Percentiles rank a stretch among this genome's conserved stretches.
These are phyloP conservation scores for Aureobasidium sp. DNA, from an alignment of 2,329 filamentous ascomycete species.

Conservation along the genomic window DNA sequence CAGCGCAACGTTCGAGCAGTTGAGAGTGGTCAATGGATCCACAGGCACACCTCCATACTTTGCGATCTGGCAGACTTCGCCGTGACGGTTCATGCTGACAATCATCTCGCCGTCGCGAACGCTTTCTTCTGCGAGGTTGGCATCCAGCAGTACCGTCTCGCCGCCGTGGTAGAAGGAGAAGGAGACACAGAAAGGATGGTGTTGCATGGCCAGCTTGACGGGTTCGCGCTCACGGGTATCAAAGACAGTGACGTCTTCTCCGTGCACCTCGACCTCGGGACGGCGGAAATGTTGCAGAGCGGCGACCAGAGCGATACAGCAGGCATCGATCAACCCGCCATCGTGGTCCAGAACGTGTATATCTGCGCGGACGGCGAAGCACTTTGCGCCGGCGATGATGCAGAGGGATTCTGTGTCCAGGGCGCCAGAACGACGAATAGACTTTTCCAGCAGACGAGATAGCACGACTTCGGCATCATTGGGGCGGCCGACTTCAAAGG, in stretches of 20 bases:
- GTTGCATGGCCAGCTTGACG: constrained; percentile 81
- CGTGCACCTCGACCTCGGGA: constrained; percentile 80
- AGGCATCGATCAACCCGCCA: constrained; percentile 79
- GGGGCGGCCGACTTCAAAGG: constrained; percentile 76
- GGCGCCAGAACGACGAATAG: constrained; percentile 82
- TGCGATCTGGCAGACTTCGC: constrained; percentile 83
- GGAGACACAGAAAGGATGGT: constrained; percentile 85
- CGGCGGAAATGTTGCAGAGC: constrained; percentile 86
- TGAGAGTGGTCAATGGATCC: constrained; percentile 70
- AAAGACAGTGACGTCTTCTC: constrained; percentile 78
- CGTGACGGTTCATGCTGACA: constrained; percentile 80
- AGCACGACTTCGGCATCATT: constrained; percentile 80
- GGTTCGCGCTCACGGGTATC: constrained; percentile 80
- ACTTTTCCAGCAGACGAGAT: constrained; percentile 85
- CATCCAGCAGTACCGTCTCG: constrained; percentile 64
- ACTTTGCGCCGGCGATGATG: constrained; percentile 82
- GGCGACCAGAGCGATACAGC: constrained; percentile 80
- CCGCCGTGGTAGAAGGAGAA: constrained; percentile 73
- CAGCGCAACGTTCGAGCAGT: constrained; percentile 67
- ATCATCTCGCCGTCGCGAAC: constrained; percentile 66
- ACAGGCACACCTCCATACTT: constrained; percentile 82
- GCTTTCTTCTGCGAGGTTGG: constrained; percentile 68
- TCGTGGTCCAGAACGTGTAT: constrained; percentile 88
- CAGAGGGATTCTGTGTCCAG: constrained; percentile 95
- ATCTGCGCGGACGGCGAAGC: constrained; percentile 85